These are phyloP conservation scores for Solioccasus polychromus DNA, from an alignment of 768 basidiomycete species.

Conservation along the genomic window DNA sequence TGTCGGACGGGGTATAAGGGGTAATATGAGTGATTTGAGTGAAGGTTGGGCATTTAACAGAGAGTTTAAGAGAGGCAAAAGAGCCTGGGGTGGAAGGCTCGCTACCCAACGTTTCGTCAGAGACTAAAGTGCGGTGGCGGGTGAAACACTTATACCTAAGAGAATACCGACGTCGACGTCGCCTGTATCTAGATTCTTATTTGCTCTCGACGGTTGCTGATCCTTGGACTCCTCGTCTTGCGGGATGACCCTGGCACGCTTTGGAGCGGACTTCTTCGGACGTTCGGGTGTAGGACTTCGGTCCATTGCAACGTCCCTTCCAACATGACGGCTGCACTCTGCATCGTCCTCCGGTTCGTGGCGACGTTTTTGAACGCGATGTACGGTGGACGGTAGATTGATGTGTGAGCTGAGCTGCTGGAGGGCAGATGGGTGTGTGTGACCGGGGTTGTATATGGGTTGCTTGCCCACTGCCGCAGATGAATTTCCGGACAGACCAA, in stretches of 20 bases:
- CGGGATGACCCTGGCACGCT: conserved; percentile 45
- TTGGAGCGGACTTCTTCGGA: conserved; percentile 64
- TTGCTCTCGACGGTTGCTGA: conserved; percentile 45
- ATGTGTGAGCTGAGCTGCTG: conserved; percentile 55
- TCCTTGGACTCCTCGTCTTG: conserved; percentile 36
- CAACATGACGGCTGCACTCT: conserved; percentile 34
- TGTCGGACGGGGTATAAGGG: conserved; percentile 82
- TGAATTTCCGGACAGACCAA: conserved; percentile 51
- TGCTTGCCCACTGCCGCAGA: conserved; percentile 48
- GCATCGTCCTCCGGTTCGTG: conserved; percentile 68
- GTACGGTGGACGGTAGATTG: conserved; percentile 37
- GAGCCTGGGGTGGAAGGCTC: conserved; percentile 72
- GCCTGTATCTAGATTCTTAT: conserved; percentile 37
- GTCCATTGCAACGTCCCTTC: conserved; percentile 75
- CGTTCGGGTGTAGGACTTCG: conserved; percentile 82
- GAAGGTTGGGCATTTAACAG: conserved; percentile 66
- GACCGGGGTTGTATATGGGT: conserved; percentile 38
- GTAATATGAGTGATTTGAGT: conserved; percentile 67
- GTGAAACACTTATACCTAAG: conserved; percentile 49
- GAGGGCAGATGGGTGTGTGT: conserved; percentile 44
- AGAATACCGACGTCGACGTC: conserved; percentile 74
- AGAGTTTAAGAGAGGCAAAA: conserved; percentile 69
- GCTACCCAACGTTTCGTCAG: conserved; percentile 43
- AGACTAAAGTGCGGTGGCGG: not conserved
- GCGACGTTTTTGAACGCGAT: conserved; percentile 60